phyloP scores from a whole-genome alignment of 495 filamentous ascomycete genomes.

The Aspergillus bridgeri region DNA sequence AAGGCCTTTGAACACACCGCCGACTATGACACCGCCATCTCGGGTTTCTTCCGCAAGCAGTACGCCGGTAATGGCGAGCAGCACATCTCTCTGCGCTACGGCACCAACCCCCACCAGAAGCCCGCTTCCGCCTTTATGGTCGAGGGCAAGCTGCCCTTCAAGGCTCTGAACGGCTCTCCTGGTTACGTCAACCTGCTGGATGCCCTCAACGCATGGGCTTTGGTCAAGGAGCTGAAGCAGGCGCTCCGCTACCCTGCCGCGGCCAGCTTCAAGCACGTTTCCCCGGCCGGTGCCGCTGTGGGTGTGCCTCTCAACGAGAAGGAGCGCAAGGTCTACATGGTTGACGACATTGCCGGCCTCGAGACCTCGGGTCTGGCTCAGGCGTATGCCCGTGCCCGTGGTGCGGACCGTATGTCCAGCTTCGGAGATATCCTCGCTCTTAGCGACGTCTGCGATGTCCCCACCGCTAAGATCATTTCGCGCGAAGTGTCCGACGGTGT shows the following conservation, averaged over 20 bases:
- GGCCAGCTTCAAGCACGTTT: constrained; percentile 98
- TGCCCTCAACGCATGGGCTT: constrained; percentile 91
- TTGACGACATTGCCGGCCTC: constrained; percentile 87
- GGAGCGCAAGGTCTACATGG: constrained; percentile 97
- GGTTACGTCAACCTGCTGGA: constrained; percentile 98
- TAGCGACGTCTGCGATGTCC: constrained; percentile 80
- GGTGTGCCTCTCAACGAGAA: constrained; percentile 78
- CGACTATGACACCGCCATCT: constrained; percentile 91
- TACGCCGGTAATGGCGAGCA: constrained; percentile 83
- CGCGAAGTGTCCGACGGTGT: constrained; percentile 97
- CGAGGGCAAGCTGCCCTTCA: constrained; percentile 81
- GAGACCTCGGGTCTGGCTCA: constrained; percentile 82
- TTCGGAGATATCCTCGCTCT: constrained; percentile 97
- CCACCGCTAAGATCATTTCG: constrained; percentile 93
- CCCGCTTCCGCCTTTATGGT: constrained; percentile 78
- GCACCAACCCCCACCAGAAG: constrained; percentile 97
- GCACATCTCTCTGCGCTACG: constrained; percentile 85
- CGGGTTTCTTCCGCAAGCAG: constrained; percentile 95
- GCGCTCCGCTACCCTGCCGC: constrained; percentile 86
- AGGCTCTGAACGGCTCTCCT: constrained; percentile 86
- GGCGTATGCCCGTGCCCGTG: constrained; percentile 91
- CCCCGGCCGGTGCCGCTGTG: constrained; percentile 92
- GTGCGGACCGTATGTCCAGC: constrained; percentile 94
- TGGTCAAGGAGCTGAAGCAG: constrained; percentile 93
- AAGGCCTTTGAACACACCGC: constrained; percentile 99